phyloP scores from a whole-genome alignment of 2,329 filamentous ascomycete species.

The Mollisiaceae sp. region DNA sequence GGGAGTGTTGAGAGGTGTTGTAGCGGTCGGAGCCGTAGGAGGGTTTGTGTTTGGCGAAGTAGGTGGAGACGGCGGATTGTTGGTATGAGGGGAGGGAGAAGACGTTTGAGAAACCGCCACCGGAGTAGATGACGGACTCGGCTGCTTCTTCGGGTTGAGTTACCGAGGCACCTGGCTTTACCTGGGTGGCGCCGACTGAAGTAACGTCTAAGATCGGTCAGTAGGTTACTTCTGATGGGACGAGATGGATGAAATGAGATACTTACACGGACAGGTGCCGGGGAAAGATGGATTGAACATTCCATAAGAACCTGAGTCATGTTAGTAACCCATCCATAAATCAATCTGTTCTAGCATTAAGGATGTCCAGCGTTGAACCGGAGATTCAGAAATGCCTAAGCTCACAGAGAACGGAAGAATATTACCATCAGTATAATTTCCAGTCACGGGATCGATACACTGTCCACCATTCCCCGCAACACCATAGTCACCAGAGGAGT shows the following conservation, averaged over 20 bases:
- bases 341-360: too few relatives aligned
- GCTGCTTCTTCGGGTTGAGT: constrained; percentile 50
- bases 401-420: background rate
- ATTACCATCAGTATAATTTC: constrained; percentile 13
- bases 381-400: too few relatives aligned
- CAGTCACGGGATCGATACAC: constrained; percentile 12
- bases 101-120: constrained; percentile 70
- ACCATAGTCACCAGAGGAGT: constrained; percentile 21
- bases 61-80: constrained; percentile 9
- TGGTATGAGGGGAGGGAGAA: constrained; percentile 43
- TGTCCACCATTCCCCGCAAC: constrained; percentile 18
- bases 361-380: too few relatives aligned
- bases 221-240: too few relatives aligned
- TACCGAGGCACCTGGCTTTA: constrained; percentile 44
- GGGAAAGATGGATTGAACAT: constrained; percentile 18
- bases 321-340: background rate
- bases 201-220: constrained; percentile 9
- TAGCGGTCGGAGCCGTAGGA: constrained; percentile 7
- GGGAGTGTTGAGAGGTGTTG: constrained; percentile 26
- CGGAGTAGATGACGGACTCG: constrained; percentile 72
- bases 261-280: constrained; percentile 13
- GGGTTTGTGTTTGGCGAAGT: background rate
- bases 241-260: too few relatives aligned
- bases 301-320: background rate
- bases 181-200: constrained; percentile 27